Evolutionary conservation across 106 monocot species (phyloP).

Genomic region (Acanthochlamys bracteata): DNA sequence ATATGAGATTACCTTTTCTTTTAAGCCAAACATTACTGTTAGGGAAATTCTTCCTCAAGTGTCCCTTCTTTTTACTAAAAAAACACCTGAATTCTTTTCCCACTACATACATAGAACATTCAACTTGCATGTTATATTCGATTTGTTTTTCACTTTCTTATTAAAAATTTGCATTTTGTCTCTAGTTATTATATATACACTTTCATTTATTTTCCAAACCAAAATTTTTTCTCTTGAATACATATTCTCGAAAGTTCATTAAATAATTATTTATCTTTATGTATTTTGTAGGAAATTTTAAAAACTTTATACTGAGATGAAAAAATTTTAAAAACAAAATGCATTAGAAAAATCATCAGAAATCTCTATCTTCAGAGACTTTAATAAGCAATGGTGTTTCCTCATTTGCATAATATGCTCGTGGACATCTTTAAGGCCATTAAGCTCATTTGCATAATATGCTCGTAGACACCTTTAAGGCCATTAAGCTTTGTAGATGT

Average conservation of each 20-base stretch:
- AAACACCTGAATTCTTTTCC: conserved; percentile 5
- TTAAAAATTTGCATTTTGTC: neutral
- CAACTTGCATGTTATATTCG: neutral
- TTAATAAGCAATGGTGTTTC: conserved; percentile 1
- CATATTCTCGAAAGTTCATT: conserved; percentile 13
- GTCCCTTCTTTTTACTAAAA: neutral
- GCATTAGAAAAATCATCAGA: conserved; percentile 9
- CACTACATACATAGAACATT: too few relatives aligned
- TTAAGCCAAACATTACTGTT: conserved; percentile 14
- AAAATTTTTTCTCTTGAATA: conserved; percentile 11
- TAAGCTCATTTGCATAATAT: conserved; percentile 15
- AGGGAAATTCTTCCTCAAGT: conserved; percentile 6
- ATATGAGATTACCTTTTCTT: conserved; percentile 10
- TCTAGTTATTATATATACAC: neutral
- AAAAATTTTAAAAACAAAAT: conserved; percentile 6
- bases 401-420: conserved; percentile 12
- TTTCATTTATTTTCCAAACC: neutral
- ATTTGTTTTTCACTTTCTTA: neutral
- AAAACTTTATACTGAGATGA: conserved; percentile 4
- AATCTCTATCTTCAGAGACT: neutral
- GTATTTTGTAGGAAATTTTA: conserved; percentile 12
- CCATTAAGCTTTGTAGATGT: neutral
- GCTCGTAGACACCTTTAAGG: neutral
- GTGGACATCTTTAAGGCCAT: too few relatives aligned
- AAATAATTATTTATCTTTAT: neutral